Percentiles rank a stretch among this genome's conserved stretches.
phyloP scores from a whole-genome alignment of 176 grass and related monocot genomes.

The Secale cereale region DNA sequence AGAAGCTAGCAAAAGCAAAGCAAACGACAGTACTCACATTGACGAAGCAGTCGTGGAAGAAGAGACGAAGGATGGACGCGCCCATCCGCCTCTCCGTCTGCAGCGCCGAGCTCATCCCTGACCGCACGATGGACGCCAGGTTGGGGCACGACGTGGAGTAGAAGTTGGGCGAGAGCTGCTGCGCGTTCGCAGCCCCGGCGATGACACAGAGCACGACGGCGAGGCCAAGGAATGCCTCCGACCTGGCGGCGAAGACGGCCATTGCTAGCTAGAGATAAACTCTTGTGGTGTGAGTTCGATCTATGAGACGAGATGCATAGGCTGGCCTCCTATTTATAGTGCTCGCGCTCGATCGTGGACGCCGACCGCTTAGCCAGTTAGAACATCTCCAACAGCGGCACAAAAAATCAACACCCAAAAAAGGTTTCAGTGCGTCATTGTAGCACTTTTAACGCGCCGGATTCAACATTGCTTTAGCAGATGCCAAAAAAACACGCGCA shows the following conservation, averaged over 20 bases:
- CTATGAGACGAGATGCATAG: not conserved
- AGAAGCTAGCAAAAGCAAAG: not conserved
- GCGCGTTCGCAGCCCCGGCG: constrained; percentile 7
- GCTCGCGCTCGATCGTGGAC: not conserved
- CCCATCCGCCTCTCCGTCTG: constrained; percentile 57
- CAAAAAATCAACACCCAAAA: no score
- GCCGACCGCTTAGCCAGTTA: no score
- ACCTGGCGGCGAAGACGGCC: constrained; percentile 12
- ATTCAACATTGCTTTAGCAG: no score
- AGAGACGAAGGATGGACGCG: constrained; percentile 62
- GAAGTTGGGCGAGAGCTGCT: constrained; percentile 62
- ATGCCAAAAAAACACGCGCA: no score
- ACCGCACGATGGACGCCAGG: constrained; percentile 46
- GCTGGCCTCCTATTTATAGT: constrained; percentile 22
- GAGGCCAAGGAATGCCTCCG: constrained; percentile 6
- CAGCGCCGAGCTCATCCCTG: constrained; percentile 55
- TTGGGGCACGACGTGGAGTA: constrained; percentile 57
- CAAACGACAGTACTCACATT: constrained; percentile 51
- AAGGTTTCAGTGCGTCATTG: no score
- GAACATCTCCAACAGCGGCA: no score
- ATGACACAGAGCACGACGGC: constrained; percentile 13
- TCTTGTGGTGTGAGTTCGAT: not conserved
- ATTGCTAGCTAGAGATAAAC: not conserved
- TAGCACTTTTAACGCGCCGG: no score
- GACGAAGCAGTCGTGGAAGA: constrained; percentile 60